phyloP scores from a whole-genome alignment of 116 monocot genomes.

The Zostera marina region DNA sequence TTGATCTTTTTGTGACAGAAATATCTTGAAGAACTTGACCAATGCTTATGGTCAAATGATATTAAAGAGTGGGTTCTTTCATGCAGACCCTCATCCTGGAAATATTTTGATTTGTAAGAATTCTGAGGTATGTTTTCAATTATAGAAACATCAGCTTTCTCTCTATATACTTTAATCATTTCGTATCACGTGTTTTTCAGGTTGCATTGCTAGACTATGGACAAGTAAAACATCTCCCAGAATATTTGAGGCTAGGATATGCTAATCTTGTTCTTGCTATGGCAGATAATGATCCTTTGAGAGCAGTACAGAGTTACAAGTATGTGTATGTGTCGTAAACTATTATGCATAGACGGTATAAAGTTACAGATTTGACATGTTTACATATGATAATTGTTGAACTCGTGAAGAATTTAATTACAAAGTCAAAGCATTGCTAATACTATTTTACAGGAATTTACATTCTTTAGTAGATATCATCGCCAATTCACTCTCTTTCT shows the following conservation, averaged over 20 bases:
- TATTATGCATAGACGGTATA: too few relatives aligned
- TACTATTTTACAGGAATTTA: too few relatives aligned
- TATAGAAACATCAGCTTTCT: not conserved
- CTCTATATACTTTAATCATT: not conserved
- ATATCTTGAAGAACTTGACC: conserved; percentile 64
- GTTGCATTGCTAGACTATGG: conserved; percentile 96
- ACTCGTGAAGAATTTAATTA: too few relatives aligned
- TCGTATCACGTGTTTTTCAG: conserved; percentile 21
- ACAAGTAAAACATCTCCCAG: conserved; percentile 85
- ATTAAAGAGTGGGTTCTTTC: conserved; percentile 92
- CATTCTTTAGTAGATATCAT: too few relatives aligned
- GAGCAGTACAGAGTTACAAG: conserved; percentile 53
- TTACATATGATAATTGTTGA: too few relatives aligned
- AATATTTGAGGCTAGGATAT: conserved; percentile 70
- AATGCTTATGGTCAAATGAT: conserved; percentile 99
- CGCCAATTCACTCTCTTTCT: not conserved
- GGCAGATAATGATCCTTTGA: conserved; percentile 50
- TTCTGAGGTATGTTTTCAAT: conserved; percentile 58
- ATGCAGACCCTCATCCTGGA: conserved; percentile 99
- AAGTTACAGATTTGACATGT: too few relatives aligned
- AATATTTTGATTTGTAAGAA: conserved; percentile 90
- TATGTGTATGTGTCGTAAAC: too few relatives aligned
- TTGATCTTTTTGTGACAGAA: conserved; percentile 37
- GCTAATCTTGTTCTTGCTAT: conserved; percentile 79
- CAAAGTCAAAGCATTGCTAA: too few relatives aligned